Conservation (phyloP, 805 yeast genomes). For the Tetrapisispora taiwanensis region DNA sequence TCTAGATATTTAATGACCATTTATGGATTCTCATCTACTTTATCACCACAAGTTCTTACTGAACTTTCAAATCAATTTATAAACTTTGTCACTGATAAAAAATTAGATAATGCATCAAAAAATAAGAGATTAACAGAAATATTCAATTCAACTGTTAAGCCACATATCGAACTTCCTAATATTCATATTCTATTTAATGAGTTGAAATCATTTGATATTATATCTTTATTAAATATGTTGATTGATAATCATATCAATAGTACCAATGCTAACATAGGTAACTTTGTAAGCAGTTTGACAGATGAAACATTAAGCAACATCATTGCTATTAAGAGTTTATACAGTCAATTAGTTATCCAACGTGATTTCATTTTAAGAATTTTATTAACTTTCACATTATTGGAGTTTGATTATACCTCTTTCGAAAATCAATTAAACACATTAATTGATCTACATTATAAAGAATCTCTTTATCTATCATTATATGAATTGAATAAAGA, state of each 20-base stretch:
- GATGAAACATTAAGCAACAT: constrained; percentile 17
- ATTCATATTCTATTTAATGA: constrained; percentile 33
- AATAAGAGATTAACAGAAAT: constrained; percentile 22
- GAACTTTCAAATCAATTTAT: constrained; percentile 30
- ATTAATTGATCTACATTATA: constrained; percentile 20
- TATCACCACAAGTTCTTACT: constrained; percentile 30
- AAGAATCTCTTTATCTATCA: constrained; percentile 17
- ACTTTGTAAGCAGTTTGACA: constrained; percentile 18
- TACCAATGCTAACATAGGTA: constrained; percentile 2
- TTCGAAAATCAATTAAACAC: constrained; percentile 15
- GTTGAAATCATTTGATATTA: constrained; percentile 31
- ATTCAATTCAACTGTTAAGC: constrained; percentile 34
- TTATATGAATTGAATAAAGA: constrained; percentile 19
- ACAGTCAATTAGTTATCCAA: constrained; percentile 24
- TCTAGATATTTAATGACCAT: constrained; percentile 27
- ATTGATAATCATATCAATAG: constrained; percentile 21
- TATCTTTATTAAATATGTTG: constrained; percentile 31
- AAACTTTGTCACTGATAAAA: constrained; percentile 29
- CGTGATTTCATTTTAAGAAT: constrained; percentile 27
- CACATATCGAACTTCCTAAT: constrained; percentile 32
- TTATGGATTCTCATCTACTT: constrained; percentile 32
- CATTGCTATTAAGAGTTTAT: constrained; percentile 20
- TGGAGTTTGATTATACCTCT: constrained; percentile 30
- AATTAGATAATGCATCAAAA: constrained; percentile 26
- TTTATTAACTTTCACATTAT: constrained; percentile 28